Evolutionary conservation across 345 rosid species (phyloP).

Genomic region (Microthlaspi erraticum): DNA sequence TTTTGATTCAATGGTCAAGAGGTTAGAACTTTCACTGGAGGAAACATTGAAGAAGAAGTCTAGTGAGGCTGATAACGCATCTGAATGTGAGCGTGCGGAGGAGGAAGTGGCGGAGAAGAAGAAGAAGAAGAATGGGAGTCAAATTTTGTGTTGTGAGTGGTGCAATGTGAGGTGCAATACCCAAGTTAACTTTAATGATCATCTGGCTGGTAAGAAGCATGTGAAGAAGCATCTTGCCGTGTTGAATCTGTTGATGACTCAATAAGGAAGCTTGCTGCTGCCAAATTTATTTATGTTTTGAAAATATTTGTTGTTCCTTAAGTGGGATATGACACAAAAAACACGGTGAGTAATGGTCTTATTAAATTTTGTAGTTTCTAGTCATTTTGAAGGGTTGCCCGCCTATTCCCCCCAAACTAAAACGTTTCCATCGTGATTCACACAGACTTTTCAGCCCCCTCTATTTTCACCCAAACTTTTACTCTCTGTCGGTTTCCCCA

Average conservation of each 20-base stretch:
- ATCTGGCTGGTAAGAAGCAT: conserved; percentile 62
- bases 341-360: too few species aligned
- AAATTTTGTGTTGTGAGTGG: not conserved
- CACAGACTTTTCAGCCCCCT: too few species aligned
- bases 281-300: conserved; percentile 13
- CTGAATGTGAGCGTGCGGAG: conserved; percentile 5
- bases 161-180: conserved; percentile 52
- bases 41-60: not conserved
- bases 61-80: not conserved
- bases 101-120: not conserved
- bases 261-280: conserved; percentile 8
- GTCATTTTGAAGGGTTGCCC: too few species aligned
- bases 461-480: too few species aligned
- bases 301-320: too few species aligned
- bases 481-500: too few species aligned
- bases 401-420: too few species aligned
- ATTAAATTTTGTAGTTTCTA: too few species aligned
- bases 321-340: too few species aligned
- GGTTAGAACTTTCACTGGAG: not conserved
- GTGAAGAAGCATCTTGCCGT: conserved; percentile 1
- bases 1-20: not conserved
- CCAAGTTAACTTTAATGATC: conserved; percentile 45
- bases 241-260: not conserved
- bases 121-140: not conserved
- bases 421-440: too few species aligned